Base-by-base conservation (phyloP, 2,329 filamentous ascomycete species). In the Stachybotrys chartarum region DNA sequence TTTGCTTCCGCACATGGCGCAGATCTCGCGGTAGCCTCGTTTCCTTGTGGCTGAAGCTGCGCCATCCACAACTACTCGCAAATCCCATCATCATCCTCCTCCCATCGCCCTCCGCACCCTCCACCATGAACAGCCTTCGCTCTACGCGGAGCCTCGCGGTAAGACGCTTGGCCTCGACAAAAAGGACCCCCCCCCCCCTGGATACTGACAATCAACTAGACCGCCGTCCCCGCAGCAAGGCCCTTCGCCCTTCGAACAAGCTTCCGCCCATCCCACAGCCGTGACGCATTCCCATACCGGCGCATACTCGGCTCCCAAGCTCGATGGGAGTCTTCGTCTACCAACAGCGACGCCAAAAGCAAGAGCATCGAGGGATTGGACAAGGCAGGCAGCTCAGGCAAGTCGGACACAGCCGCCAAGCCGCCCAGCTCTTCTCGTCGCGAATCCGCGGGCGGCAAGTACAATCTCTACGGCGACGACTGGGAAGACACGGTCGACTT, bases 401-500 rank as follows among this genome's bases (percentile, higher is more conserved):
- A 31, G 35, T 42, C 45, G 45, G 45, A 47, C 10, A 51, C 54
- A 6, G 39, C 54, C 42, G 14, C 55, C 51, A 51, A 57, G 17
- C 50, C 58, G 39, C 47, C 61, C 54, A 61, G 59, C 44, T 53
- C 63, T 2, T 53, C 61, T 16, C 57, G 63, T 46, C 58, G 60
- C 57, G 62, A 68, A 56, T 66, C 64, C 4, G 63, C 61, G 5
- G 60, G 60, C 10, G 63, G 64, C 30, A 72, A 69, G 56, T 67
- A 67, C 55, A 72, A 71, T 50, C 59, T 72, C 10, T 74, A 72
- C 46, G 69, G 67, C 53, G 67, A 71, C 44, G 72, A 75, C 54
- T 77, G 74, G 74, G 74, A 77, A 57, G 72, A 75, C 52, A 71
- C 72, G 6, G 64, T 70, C 3, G 73, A 77, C 56, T 70, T 68